Evolutionary conservation across 768 basidiomycete genomes (phyloP), one percentile per base, ranked within the genome.

Genomic region (Boletus tylopilopsis): DNA sequence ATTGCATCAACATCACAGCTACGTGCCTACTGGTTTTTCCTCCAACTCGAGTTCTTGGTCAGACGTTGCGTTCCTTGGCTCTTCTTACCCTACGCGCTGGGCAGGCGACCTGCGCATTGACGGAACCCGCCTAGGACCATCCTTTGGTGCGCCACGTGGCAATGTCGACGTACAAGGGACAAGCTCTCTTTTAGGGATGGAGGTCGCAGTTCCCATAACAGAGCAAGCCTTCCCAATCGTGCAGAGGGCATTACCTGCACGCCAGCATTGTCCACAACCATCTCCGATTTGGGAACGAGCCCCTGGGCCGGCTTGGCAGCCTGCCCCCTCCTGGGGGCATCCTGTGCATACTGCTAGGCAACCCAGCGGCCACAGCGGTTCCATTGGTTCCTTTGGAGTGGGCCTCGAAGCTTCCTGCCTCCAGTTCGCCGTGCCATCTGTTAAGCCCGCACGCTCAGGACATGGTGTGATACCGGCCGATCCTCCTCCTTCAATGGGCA

Each of bases 21-120:
- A 48, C 15, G 9, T 18, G 27, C 30, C 27, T 8, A 2, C 33
- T 15, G 21, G 40, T 21, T 6, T 27, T 19, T 35, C 33, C 10
- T 9, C 37, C n/a, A 30, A 36, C 36, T 18, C 22, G 33, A 18
- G 40, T 27, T 33, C 39, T 1, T 59, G 60, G 62, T 1, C 33
- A 11, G 21, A 23, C 25, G 6, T 19, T 6, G 10, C 23, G 22
- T 9, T 21, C 5, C 6, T 24, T 12, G 30, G 19, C 22, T n/a
- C 27, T 9, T 33, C 34, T n/a, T 32, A 30, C n/a, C n/a, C 41
- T 22, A 12, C 16, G 12, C 42, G 50, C 42, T 49, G 45, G 47
- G 11, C 2, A 33, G 18, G 23, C 8, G 33, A 51, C 32, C 47
- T 27, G 9, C 16, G 9, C 12, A 0, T 19, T 24, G 34, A 36